Conservation (phyloP, 2,329 filamentous ascomycete genomes). For the Emydomyces testavorans region DNA sequence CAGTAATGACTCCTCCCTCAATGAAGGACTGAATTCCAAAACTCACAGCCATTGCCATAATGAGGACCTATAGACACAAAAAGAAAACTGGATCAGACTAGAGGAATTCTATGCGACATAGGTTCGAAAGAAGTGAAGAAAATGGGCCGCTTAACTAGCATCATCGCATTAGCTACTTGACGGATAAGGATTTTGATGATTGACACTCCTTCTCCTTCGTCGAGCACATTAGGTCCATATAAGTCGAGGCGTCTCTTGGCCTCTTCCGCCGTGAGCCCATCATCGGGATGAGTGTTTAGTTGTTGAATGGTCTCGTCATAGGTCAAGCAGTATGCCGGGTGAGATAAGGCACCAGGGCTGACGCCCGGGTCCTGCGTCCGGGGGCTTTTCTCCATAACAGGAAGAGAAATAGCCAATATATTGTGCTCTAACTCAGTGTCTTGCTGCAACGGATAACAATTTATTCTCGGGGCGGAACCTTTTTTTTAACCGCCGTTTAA, state of each 20-base stretch:
- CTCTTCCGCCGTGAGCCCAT: conserved; percentile 46
- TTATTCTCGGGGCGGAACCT: not conserved
- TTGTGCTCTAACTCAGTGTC: not conserved
- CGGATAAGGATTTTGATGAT: conserved; percentile 58
- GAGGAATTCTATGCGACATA: conserved; percentile 13
- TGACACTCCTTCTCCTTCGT: conserved; percentile 54
- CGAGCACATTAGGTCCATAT: conserved; percentile 51
- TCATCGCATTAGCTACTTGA: conserved; percentile 58
- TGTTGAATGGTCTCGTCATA: conserved; percentile 44
- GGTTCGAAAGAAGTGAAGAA: conserved; percentile 10
- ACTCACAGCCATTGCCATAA: conserved; percentile 47
- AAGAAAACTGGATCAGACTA: conserved; percentile 25
- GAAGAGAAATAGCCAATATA: not conserved
- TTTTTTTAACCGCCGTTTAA: not conserved
- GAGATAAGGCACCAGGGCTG: conserved; percentile 42
- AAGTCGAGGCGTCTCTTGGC: conserved; percentile 44
- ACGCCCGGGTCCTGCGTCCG: not conserved
- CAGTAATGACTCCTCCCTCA: conserved; percentile 48
- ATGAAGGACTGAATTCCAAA: conserved; percentile 50
- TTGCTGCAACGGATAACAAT: not conserved
- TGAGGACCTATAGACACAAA: conserved; percentile 31
- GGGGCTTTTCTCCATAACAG: conserved; percentile 13
- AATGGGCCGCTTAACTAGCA: conserved; percentile 40
- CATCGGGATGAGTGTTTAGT: conserved; percentile 42
- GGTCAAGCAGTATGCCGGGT: conserved; percentile 50